Percentiles rank a stretch among this genome's conserved stretches.
phyloP scores from a whole-genome alignment of 495 filamentous ascomycete species.

The Aspergillus ellipticus region DNA sequence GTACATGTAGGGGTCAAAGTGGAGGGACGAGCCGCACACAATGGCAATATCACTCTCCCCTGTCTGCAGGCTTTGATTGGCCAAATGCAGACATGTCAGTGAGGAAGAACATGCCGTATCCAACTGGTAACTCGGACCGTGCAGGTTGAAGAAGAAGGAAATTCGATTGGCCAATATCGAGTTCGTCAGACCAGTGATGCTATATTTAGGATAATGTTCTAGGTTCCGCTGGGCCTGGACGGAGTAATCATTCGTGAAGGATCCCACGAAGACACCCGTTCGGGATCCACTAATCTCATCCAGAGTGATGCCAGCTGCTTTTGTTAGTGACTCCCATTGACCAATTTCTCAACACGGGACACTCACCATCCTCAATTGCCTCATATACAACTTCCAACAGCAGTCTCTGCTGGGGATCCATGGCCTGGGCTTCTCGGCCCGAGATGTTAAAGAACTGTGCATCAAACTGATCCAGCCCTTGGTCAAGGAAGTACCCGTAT shows the following conservation, averaged over 20 bases:
- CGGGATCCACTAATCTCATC: slow-evolving; percentile 39
- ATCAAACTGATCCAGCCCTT: slow-evolving; percentile 56
- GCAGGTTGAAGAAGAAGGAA: slow-evolving; percentile 41
- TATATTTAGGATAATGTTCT: slow-evolving; percentile 28
- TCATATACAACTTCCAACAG: slow-evolving; percentile 61
- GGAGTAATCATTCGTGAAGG: slow-evolving; percentile 29
- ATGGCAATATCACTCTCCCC: slow-evolving; percentile 23
- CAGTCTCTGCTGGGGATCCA: slow-evolving; percentile 50
- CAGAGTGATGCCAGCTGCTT: slow-evolving; percentile 31
- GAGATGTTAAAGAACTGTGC: slow-evolving; percentile 56
- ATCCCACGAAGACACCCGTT: slow-evolving; percentile 47
- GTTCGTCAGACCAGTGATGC: slow-evolving; percentile 30
- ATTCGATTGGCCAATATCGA: slow-evolving; percentile 42
- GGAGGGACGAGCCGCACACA: neutral
- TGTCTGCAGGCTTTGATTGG: slow-evolving; percentile 37
- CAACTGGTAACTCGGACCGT: slow-evolving; percentile 42
- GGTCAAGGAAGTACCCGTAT: slow-evolving; percentile 45
- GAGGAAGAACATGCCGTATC: slow-evolving; percentile 53
- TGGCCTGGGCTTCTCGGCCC: slow-evolving; percentile 48
- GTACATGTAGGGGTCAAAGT: neutral
- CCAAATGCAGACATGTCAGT: slow-evolving; percentile 49
- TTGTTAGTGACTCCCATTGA: no score
- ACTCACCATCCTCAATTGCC: slow-evolving; percentile 52
- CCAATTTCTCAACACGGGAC: no score
- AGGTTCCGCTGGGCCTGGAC: slow-evolving; percentile 29